Evolutionary conservation across 495 filamentous ascomycete species (phyloP).

Genomic region (Hypoxylon perforatum): DNA sequence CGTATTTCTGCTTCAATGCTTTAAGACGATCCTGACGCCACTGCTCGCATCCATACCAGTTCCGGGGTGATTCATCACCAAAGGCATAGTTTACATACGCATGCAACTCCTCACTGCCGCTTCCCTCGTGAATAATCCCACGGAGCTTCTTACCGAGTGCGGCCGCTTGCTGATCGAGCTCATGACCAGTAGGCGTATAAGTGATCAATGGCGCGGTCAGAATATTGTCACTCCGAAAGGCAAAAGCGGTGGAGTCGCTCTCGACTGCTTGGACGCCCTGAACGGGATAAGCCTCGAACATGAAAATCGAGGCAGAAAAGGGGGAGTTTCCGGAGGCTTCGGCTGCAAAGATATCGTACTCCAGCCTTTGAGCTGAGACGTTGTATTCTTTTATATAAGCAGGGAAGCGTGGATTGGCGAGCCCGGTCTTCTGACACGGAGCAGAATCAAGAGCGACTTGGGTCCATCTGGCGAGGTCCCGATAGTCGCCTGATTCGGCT

Average conservation of each 20-base stretch:
- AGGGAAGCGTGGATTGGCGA: conserved; percentile 63
- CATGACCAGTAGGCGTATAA: conserved; percentile 49
- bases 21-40: conserved; percentile 60
- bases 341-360: conserved; percentile 54
- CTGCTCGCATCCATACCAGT: conserved; percentile 58
- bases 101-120: conserved; percentile 22
- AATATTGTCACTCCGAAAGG: conserved; percentile 55
- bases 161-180: conserved; percentile 45
- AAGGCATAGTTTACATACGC: conserved; percentile 66
- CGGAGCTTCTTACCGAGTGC: conserved; percentile 54
- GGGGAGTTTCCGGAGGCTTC: conserved; percentile 43
- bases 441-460: conserved; percentile 48
- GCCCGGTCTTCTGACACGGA: conserved; percentile 59
- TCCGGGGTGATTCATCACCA: conserved; percentile 54
- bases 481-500: conserved; percentile 51
- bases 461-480: conserved; percentile 57
- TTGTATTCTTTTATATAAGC: conserved; percentile 60
- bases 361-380: conserved; percentile 52
- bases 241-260: conserved; percentile 40
- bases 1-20: conserved; percentile 64
- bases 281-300: conserved; percentile 65
- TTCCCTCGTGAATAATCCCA: conserved; percentile 45
- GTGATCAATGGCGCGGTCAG: conserved; percentile 57
- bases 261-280: conserved; percentile 55
- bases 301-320: conserved; percentile 48